Conservation (phyloP, 169 alveolate genomes). For the Cryptosporidium viatorum region DNA sequence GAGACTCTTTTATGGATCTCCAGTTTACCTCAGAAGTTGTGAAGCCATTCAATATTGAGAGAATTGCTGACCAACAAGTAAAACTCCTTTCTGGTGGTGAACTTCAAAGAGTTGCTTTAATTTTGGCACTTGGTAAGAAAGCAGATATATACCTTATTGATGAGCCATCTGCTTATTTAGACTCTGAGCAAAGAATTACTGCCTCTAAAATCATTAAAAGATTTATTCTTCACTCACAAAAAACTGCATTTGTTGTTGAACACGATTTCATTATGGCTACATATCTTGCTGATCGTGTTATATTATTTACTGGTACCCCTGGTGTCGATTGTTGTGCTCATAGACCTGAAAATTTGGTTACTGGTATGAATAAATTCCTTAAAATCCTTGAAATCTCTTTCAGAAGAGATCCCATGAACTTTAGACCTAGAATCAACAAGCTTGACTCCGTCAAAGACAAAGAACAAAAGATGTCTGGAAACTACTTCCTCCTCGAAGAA, state of each 20-base stretch:
- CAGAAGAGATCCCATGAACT: constrained; percentile 98
- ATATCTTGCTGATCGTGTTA: constrained; percentile 99
- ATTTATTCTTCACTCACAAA: constrained; percentile 96
- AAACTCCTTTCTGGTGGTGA: constrained; percentile 98
- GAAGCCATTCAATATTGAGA: constrained; percentile 95
- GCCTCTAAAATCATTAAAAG: constrained; percentile 99
- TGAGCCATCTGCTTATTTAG: constrained; percentile 99
- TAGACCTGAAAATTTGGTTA: constrained; percentile 89
- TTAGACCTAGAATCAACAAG: constrained; percentile 99
- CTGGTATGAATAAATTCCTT: constrained; percentile 95
- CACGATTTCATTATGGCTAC: constrained; percentile 99
- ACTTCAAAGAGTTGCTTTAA: constrained; percentile 97
- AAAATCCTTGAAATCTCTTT: constrained; percentile 96
- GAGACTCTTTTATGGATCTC: constrained; percentile 92
- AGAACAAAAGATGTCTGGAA: constrained; percentile 97
- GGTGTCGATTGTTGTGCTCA: constrained; percentile 91
- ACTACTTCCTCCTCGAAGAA: constrained; percentile 94
- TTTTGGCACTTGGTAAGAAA: constrained; percentile 96
- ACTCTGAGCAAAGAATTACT: constrained; percentile 98
- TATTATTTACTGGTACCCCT: constrained; percentile 98
- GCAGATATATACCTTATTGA: constrained; percentile 98
- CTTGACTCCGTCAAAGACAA: constrained; percentile 96
- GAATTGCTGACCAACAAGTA: constrained; percentile 94
- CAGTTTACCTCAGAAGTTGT: constrained; percentile 96
- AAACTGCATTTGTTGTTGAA: constrained; percentile 98